A percentile compares a stretch with the other conserved stretches of the same genome.
phyloP scores from a whole-genome alignment of 768 basidiomycete genomes.

The Hirschioporus abietinus region DNA sequence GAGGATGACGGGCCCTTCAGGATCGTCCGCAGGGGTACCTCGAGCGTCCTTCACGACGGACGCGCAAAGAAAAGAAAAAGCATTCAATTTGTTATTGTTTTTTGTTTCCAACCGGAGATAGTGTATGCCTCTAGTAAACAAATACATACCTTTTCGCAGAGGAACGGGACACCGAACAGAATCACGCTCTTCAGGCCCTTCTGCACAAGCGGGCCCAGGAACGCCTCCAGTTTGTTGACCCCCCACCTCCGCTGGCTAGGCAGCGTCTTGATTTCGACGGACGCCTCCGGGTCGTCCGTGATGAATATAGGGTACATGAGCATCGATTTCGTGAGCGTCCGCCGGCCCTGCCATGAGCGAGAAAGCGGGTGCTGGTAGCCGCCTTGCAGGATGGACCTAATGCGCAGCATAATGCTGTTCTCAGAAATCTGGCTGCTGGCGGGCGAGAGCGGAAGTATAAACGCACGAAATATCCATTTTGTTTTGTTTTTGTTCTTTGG shows the following conservation, averaged over 20 bases:
- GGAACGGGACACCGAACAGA: conserved; percentile 87
- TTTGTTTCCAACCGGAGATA: neutral
- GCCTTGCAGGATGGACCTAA: conserved; percentile 79
- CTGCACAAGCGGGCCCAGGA: conserved; percentile 79
- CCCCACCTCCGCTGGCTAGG: conserved; percentile 95
- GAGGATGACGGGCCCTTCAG: conserved; percentile 85
- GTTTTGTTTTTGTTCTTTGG: neutral
- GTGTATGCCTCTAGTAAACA: neutral
- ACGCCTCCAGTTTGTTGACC: conserved; percentile 83
- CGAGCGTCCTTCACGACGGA: conserved; percentile 61
- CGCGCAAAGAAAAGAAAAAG: neutral
- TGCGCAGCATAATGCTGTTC: neutral
- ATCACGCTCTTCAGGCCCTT: conserved; percentile 92
- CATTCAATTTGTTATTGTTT: neutral
- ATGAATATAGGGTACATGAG: conserved; percentile 99
- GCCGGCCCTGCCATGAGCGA: conserved; percentile 80
- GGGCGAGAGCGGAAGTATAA: no score
- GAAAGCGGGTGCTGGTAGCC: conserved; percentile 91
- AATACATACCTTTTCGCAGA: conserved; percentile 61
- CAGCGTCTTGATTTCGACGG: conserved; percentile 67
- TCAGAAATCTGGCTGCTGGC: neutral
- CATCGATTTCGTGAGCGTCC: conserved; percentile 83
- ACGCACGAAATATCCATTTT: conserved; percentile 11
- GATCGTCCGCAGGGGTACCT: conserved; percentile 89
- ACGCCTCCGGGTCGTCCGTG: conserved; percentile 87